Base-by-base conservation (phyloP, 352 stramenopile genomes). In the Pseudoperonospora humuli region DNA sequence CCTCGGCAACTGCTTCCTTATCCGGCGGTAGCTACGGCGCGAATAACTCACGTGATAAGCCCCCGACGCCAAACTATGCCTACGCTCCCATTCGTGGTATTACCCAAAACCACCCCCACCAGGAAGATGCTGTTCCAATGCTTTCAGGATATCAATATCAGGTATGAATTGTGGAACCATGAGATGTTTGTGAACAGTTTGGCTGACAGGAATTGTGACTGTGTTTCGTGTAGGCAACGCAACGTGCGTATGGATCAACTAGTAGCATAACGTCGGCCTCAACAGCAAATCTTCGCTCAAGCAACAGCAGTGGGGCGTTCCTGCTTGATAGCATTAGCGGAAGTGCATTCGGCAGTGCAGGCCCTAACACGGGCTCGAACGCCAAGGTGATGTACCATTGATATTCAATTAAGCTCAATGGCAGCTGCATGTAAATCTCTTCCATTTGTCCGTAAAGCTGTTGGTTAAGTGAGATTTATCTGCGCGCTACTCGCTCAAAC, bases 81-180 rank as follows among this genome's bases (percentile, higher is more conserved):
- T 74, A 53, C 43, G 67, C 46, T 31, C 65, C 57, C 25, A 51
- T 62, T 9, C 58, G 66, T 39, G 61, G 63, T 36, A 57, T 57
- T 7, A 18, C 45, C 3, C 18, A 54, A 19, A 36, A 47, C 24
- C 52, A 65, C 14, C 33, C 63, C 28, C 78, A 74, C 39, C 59
- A 70, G 25, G 68, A 84, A 52, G 68, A 79, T 50, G 53, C 53
- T 17, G 44, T 67, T 5, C 63, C 59, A 41, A 78, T 73, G 54
- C 65, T 84, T 27, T 78, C 71, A 7, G 71, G 71, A 2, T 84
- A 80, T 51, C 71, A 80, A 43, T 84, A 80, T 47, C 71, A 84
- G 65, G 70, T 82, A 49, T 45, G 39, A 24, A 39, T 15, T 10
- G 3, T 28, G 10, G 7, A 17, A n/a, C 3, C 17, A 11, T 23